Percentiles rank a stretch among this genome's conserved stretches.
Conservation (phyloP, 192 early-diverging fungal species). For the Backusella liffmaniae region DNA sequence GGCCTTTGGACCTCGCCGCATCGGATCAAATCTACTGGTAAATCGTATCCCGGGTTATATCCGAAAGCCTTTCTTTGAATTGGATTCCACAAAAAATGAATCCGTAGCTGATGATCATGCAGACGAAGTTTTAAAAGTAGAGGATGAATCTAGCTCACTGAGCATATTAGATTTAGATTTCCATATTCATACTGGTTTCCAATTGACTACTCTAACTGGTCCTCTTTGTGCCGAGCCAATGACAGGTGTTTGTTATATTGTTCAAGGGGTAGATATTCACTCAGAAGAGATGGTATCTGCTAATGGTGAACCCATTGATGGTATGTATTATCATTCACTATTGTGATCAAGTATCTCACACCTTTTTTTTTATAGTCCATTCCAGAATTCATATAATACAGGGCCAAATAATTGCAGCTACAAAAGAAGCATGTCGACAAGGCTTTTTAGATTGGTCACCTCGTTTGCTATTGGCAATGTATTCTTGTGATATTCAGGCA, state of each 20-base stretch:
- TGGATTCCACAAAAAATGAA: not conserved
- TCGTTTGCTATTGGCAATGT: slow-evolving; percentile 93
- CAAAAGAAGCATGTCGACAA: slow-evolving; percentile 78
- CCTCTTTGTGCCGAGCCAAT: slow-evolving; percentile 95
- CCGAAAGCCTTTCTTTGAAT: slow-evolving; percentile 38
- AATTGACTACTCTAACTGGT: slow-evolving; percentile 84
- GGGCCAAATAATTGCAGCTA: slow-evolving; percentile 88
- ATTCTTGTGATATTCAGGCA: slow-evolving; percentile 95
- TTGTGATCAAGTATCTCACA: not conserved
- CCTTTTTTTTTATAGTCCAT: slow-evolving; percentile 28
- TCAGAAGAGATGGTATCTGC: slow-evolving; percentile 26
- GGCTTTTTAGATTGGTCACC: slow-evolving; percentile 95
- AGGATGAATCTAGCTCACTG: slow-evolving; percentile 28
- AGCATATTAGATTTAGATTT: slow-evolving; percentile 69
- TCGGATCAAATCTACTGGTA: slow-evolving; percentile 78
- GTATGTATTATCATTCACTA: slow-evolving; percentile 16
- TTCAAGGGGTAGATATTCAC: slow-evolving; percentile 60
- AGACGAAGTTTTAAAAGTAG: slow-evolving; percentile 20
- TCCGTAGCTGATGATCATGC: slow-evolving; percentile 17
- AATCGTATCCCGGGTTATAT: slow-evolving; percentile 59
- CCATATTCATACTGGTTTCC: slow-evolving; percentile 88
- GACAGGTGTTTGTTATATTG: slow-evolving; percentile 77
- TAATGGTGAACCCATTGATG: slow-evolving; percentile 35
- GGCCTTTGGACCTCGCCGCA: slow-evolving; percentile 81
- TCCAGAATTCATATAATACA: slow-evolving; percentile 46